Evolutionary conservation across 2,329 filamentous ascomycete genomes (phyloP), one percentile per base, ranked within the genome.

Genomic region (Ceratocystis alfenasii): DNA sequence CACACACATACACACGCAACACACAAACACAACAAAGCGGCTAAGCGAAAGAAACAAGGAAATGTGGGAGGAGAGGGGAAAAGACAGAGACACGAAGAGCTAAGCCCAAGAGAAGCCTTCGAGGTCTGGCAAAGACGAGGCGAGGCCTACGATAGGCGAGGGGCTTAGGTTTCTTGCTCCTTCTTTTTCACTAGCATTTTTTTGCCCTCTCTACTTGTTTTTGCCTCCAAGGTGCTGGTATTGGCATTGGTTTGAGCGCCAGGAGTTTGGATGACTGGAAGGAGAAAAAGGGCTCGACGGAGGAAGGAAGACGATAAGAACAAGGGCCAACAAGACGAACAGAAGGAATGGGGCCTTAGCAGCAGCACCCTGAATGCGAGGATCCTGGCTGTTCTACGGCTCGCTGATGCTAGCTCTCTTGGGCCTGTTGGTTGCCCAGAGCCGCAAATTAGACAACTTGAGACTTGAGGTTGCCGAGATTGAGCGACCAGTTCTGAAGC

Each of bases 391-490:
- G 36, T 15, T 41, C 12, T 12, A 41, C 36, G 10, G n/a, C 46
- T 50, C n/a, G 20, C 22, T 25, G 20, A n/a, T 50, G 46, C n/a
- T 48, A 8, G 46, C 46, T 50, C 7, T 20, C n/a, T 33, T 25
- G 15, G 22, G 22, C 10, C 22, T 57, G 53, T 33, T 22, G 48
- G 53, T 57, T 57, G 53, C 53, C 28, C 53, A 57, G 53, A 57
- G 53, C 53, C 53, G 22, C 53, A 57, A 33, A 57, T 57, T 57
- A 57, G 28, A 55, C 7, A 25, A 55, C 20, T 28, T 28, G 50
- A 57, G 53, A 57, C 53, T 57, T 17, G 53, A 57, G 20, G 53
- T 57, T 57, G 53, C 28, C 53, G 53, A 57, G 17, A 57, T 57
- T 57, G 53, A 33, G 17, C 12, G 10, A 6, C 25, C 53, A 30